phyloP scores from a whole-genome alignment of 2,329 filamentous ascomycete genomes.

The Xylogone sp. region DNA sequence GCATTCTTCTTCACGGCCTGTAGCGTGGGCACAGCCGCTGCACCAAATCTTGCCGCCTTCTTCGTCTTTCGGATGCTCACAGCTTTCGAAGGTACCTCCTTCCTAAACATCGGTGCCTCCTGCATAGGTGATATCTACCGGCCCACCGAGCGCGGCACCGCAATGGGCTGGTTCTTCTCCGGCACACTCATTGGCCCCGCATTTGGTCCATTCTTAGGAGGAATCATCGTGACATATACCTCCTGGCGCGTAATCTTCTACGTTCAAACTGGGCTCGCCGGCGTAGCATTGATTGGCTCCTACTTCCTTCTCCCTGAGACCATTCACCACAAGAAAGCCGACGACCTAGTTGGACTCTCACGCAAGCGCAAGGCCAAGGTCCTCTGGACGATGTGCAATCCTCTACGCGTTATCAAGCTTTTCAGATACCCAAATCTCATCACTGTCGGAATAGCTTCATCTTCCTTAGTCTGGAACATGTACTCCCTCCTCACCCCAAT shows the following conservation, averaged over 20 bases:
- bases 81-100: constrained; percentile 71
- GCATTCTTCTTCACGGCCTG: constrained; percentile 62
- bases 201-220: constrained; percentile 67
- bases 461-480: constrained; percentile 71
- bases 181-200: constrained; percentile 71
- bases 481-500: constrained; percentile 67
- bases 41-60: constrained; percentile 67
- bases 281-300: constrained; percentile 53
- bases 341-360: constrained; percentile 56
- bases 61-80: constrained; percentile 72
- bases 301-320: constrained; percentile 70
- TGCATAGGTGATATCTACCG: constrained; percentile 66
- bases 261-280: constrained; percentile 68
- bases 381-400: constrained; percentile 63
- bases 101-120: constrained; percentile 67
- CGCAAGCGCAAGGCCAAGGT: constrained; percentile 44
- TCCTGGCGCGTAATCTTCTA: constrained; percentile 76
- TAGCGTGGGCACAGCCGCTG: constrained; percentile 68
- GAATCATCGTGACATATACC: constrained; percentile 71
- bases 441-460: constrained; percentile 55
- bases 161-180: constrained; percentile 68
- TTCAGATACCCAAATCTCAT: constrained; percentile 68
- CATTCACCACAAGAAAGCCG: constrained; percentile 59
- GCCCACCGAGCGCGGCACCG: constrained; percentile 66
- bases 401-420: constrained; percentile 57